Base-by-base conservation (phyloP, 495 filamentous ascomycete genomes). In the Xylaria scruposa region DNA sequence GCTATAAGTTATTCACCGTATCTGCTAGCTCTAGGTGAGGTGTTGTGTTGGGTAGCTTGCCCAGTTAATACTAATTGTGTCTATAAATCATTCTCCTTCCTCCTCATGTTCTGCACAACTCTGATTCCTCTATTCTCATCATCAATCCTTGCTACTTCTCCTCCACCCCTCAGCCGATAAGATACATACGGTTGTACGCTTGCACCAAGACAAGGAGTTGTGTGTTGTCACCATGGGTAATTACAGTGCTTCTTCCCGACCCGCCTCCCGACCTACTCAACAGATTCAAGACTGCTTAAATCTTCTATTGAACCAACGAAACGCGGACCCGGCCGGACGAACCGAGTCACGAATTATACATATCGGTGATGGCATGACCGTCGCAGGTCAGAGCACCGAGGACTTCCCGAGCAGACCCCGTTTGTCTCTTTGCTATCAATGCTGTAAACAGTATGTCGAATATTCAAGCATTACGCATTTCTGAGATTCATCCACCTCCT, bases 361-460 rank as follows among this genome's bases (percentile, higher is more conserved):
- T 8, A 12, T 46, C 19, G 64, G 64, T 19, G 42, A 61, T 17
- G 56, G 64, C 7, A 62, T n/a, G 33, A 61, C 47, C 4, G 58
- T 44, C 19, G 49, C 54, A 4, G 64, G 54, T 12, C 63, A 60
- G 54, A 64, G 36, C 46, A 42, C 49, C 3, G 62, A 59, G 19
- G 24, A 51, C 4, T 70, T 42, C 29, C 19, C 24, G 36, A 38
- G 10, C 1, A 47, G 31, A 44, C 0, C n/a, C 21, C 29, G 51
- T 4, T 21, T 21, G 6, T n/a, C n/a, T 3, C 56, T 72, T 21
- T 72, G 70, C 36, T 72, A 72, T 17, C 70, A 68, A 46, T 72
- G 70, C 26, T 68, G 70, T 56, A 72, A 62, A 33, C n/a, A 8
- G 70, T 72, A 46, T 1, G 64, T 68, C 24, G 19, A 29, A 49